phyloP scores from a whole-genome alignment of 495 filamentous ascomycete genomes.

The Lasiosphaeria miniovina region DNA sequence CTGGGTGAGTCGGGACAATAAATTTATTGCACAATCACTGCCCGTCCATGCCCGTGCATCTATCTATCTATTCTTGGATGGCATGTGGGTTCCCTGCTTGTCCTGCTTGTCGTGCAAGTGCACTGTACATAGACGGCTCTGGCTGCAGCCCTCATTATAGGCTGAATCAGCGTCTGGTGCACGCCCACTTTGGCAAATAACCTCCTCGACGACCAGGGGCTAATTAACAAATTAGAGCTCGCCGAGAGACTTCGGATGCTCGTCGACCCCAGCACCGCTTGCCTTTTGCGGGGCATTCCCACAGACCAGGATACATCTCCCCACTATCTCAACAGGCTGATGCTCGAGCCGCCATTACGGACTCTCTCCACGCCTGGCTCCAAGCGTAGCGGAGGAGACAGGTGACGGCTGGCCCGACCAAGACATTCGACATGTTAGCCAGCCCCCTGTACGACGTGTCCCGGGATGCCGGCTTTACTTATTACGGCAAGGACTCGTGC shows the following conservation, averaged over 20 bases:
- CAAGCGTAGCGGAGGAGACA: conserved; percentile 14
- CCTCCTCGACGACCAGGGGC: conserved; percentile 1
- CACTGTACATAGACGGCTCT: not conserved
- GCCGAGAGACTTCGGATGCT: conserved; percentile 2
- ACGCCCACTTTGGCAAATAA: conserved; percentile 18
- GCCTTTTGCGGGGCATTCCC: conserved; percentile 19
- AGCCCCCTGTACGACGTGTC: conserved; percentile 20
- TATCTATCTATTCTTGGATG: conserved; percentile 12
- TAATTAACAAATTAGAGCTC: not conserved
- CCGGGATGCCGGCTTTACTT: conserved; percentile 18
- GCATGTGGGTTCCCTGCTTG: not conserved
- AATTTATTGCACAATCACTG: not conserved
- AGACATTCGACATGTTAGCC: not conserved
- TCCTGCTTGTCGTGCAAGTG: conserved; percentile 1
- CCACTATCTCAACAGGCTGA: conserved; percentile 5
- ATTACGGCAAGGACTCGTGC: conserved; percentile 19
- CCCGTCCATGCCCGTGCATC: not conserved
- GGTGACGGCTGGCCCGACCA: not conserved
- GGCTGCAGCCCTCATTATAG: not conserved
- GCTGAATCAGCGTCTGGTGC: conserved; percentile 1
- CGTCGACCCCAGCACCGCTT: conserved; percentile 4
- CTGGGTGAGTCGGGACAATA: conserved; percentile 2
- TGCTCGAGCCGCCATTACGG: conserved; percentile 17
- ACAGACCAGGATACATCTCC: conserved; percentile 22
- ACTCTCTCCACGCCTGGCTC: conserved; percentile 30